These are phyloP conservation scores for Colletotrichum abscissum DNA, from an alignment of 2,329 filamentous ascomycete genomes.

Conservation along the genomic window DNA sequence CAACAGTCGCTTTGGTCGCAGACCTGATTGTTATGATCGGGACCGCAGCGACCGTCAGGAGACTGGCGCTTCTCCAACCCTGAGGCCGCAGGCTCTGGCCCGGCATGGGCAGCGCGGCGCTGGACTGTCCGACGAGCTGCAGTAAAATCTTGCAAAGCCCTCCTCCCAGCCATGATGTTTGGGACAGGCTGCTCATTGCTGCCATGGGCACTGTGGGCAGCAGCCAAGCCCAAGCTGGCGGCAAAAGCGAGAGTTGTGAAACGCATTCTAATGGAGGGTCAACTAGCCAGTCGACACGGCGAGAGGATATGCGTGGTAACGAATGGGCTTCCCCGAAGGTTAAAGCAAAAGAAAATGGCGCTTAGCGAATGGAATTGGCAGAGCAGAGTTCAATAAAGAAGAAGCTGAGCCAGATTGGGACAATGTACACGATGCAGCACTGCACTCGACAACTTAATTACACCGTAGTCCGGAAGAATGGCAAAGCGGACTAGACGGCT, in stretches of 20 bases:
- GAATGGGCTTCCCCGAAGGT: not conserved
- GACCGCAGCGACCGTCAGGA: conserved; percentile 60
- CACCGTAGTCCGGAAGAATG: conserved; percentile 14
- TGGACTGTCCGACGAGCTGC: conserved; percentile 21
- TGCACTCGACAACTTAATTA: conserved; percentile 23
- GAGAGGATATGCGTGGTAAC: not conserved
- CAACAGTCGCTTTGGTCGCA: conserved; percentile 53
- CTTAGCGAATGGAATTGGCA: conserved; percentile 28
- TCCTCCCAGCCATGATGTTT: conserved; percentile 28
- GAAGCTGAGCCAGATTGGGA: conserved; percentile 19
- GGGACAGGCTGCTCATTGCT: conserved; percentile 17
- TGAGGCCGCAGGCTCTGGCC: conserved; percentile 15
- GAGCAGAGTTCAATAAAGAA: conserved; percentile 26
- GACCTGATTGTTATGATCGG: conserved; percentile 43
- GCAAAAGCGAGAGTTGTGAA: conserved; percentile 20
- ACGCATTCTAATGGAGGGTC: conserved; percentile 14
- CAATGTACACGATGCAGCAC: conserved; percentile 10
- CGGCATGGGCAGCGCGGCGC: conserved; percentile 17
- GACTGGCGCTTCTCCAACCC: conserved; percentile 45
- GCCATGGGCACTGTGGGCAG: conserved; percentile 16
- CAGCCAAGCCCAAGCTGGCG: conserved; percentile 20
- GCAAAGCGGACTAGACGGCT: not conserved
- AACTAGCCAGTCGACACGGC: not conserved
- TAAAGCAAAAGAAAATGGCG: not conserved
- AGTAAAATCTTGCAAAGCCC: conserved; percentile 25